Conservation (phyloP, 345 rosid genomes). For the Turnera subulata region DNA sequence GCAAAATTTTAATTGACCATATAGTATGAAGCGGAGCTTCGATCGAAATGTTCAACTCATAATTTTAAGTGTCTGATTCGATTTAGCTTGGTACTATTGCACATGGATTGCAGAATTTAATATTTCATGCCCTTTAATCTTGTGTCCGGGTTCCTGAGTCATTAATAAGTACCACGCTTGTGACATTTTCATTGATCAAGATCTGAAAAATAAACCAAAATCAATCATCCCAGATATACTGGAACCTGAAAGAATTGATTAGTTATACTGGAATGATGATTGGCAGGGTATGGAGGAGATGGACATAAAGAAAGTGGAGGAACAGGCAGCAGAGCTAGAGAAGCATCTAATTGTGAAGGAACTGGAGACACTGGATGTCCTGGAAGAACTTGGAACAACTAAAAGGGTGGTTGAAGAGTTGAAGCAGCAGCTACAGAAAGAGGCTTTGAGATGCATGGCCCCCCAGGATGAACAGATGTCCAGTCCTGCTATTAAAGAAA, state of each 20-base stretch:
- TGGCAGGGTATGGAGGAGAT: slow-evolving; percentile 56
- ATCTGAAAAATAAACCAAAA: too few relatives aligned
- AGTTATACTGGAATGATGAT: neutral
- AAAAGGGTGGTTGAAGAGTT: slow-evolving; percentile 83
- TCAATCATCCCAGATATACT: too few relatives aligned
- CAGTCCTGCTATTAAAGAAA: slow-evolving; percentile 52
- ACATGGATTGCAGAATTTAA: too few relatives aligned
- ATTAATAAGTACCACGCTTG: too few relatives aligned
- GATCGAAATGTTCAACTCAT: too few relatives aligned
- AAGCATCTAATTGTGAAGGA: slow-evolving; percentile 92
- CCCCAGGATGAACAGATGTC: slow-evolving; percentile 34
- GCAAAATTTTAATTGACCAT: too few relatives aligned
- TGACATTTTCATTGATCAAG: too few relatives aligned
- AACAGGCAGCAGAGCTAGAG: slow-evolving; percentile 81
- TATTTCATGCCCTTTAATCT: too few relatives aligned
- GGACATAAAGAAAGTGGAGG: slow-evolving; percentile 87
- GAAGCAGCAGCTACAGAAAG: slow-evolving; percentile 78
- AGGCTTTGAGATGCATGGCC: slow-evolving; percentile 62
- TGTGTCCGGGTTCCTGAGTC: too few relatives aligned
- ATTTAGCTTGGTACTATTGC: too few relatives aligned
- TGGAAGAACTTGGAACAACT: slow-evolving; percentile 83
- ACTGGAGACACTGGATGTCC: slow-evolving; percentile 82
- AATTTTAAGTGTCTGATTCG: too few relatives aligned
- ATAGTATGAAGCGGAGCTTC: too few relatives aligned
- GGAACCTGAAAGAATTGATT: slow-evolving; percentile 1